phyloP scores from a whole-genome alignment of 768 basidiomycete species.

The Suillus clintonianus region DNA sequence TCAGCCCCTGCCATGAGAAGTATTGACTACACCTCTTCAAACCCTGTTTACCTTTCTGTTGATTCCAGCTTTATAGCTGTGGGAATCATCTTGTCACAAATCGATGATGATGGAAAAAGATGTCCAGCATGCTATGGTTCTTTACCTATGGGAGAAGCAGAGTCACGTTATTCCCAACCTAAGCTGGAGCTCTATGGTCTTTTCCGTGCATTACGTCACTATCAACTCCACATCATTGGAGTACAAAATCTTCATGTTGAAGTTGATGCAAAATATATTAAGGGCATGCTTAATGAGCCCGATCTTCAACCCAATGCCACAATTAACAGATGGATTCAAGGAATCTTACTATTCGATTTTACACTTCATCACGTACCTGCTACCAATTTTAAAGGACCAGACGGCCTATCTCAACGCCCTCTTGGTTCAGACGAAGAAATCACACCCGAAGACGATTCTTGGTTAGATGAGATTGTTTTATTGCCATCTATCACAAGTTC shows the following conservation, averaged over 20 bases:
- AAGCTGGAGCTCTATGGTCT: too few species aligned
- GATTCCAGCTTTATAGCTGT: not conserved
- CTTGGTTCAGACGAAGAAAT: slow-evolving; percentile 31
- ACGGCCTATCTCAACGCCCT: slow-evolving; percentile 35
- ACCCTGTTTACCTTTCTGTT: not conserved
- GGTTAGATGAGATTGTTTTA: slow-evolving; percentile 20
- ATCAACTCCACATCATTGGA: slow-evolving; percentile 32
- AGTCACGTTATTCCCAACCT: too few species aligned
- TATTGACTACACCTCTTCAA: not conserved
- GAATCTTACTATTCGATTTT: slow-evolving; percentile 41
- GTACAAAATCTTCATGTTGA: slow-evolving; percentile 34
- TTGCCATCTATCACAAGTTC: not conserved
- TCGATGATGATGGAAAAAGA: too few species aligned
- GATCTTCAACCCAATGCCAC: slow-evolving; percentile 39
- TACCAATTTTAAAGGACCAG: slow-evolving; percentile 33
- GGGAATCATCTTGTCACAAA: not conserved
- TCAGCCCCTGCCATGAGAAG: not conserved
- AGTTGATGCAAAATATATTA: slow-evolving; percentile 44
- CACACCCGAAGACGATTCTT: slow-evolving; percentile 28
- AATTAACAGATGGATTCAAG: slow-evolving; percentile 44
- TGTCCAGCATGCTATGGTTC: too few species aligned
- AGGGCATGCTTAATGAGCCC: slow-evolving; percentile 45
- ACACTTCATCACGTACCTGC: slow-evolving; percentile 39
- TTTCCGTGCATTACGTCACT: slow-evolving; percentile 12
- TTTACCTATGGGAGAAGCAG: too few species aligned